Conservation (phyloP, 768 basidiomycete species). For the Panaeolus cyanescens region DNA sequence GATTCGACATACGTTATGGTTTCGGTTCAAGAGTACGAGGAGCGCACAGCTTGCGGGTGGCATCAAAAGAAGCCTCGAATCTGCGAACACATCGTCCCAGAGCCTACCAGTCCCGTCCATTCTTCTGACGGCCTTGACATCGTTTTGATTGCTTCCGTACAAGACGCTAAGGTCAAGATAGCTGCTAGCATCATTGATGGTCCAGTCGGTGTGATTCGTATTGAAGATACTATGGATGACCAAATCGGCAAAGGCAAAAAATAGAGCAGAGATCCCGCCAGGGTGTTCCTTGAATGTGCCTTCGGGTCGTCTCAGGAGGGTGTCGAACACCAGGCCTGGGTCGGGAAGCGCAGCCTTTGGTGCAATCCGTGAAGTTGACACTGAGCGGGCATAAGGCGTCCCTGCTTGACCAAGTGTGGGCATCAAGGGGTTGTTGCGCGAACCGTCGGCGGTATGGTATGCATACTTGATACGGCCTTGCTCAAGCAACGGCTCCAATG, state of each 20-base stretch:
- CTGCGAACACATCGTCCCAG: constrained; percentile 72
- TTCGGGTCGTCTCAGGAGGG: constrained; percentile 54
- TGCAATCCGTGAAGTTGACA: constrained; percentile 46
- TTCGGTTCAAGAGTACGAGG: constrained; percentile 67
- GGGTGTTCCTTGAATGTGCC: constrained; percentile 51
- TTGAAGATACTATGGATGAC: constrained; percentile 77
- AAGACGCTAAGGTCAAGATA: constrained; percentile 79
- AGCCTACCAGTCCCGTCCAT: constrained; percentile 69
- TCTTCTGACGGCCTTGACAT: constrained; percentile 53
- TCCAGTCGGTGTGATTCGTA: constrained; percentile 47
- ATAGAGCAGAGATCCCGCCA: constrained; percentile 68
- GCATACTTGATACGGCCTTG: constrained; percentile 41
- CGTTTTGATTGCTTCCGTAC: constrained; percentile 59
- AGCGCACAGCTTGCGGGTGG: constrained; percentile 72
- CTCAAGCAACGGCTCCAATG: constrained; percentile 10
- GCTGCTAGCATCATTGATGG: constrained; percentile 64
- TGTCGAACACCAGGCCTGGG: constrained; percentile 70
- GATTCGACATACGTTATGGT: constrained; percentile 62
- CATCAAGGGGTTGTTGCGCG: constrained; percentile 55
- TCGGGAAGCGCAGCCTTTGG: constrained; percentile 59
- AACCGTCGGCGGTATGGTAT: constrained; percentile 61
- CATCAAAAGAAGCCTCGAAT: constrained; percentile 65
- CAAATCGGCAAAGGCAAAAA: constrained; percentile 80
- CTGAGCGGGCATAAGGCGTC: constrained; percentile 69
- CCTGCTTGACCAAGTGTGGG: constrained; percentile 63